phyloP scores from a whole-genome alignment of 306 rosid genomes.

The Trifolium subterraneum region DNA sequence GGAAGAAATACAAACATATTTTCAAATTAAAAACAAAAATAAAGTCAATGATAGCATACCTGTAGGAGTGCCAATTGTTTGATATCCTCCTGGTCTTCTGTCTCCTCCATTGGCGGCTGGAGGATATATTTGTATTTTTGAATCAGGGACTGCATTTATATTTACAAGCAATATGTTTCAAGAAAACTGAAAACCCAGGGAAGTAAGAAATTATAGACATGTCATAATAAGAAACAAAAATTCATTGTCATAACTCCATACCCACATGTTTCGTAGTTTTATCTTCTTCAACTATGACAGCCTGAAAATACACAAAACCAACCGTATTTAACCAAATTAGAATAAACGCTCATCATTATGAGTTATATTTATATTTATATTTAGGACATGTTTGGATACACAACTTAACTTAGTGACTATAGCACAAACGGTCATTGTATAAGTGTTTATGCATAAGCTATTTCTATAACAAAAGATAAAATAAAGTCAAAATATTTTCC shows the following conservation, averaged over 20 bases:
- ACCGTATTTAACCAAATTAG: constrained; percentile 19
- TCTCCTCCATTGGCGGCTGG: constrained; percentile 74
- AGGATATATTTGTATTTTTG: constrained; percentile 84
- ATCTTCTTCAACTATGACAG: constrained; percentile 64
- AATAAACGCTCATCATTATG: too few species aligned
- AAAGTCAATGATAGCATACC: constrained; percentile 60
- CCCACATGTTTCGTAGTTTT: constrained; percentile 62
- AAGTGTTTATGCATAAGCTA: neutral
- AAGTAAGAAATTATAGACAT: constrained; percentile 30
- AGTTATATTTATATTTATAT: too few species aligned
- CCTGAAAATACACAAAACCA: constrained; percentile 48
- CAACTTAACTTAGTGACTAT: neutral
- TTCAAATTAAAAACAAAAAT: constrained; percentile 5
- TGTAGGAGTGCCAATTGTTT: constrained; percentile 67
- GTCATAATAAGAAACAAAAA: neutral
- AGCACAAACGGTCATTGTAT: neutral
- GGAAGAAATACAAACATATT: neutral
- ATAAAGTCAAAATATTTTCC: neutral
- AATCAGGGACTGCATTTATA: constrained; percentile 57
- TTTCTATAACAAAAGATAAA: too few species aligned
- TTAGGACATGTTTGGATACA: neutral
- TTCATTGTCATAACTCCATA: constrained; percentile 44
- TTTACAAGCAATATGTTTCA: constrained; percentile 24
- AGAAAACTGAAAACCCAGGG: constrained; percentile 30
- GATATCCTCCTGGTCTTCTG: constrained; percentile 71